These are phyloP conservation scores for Mangifera indica DNA, from an alignment of 345 rosid genomes.

Conservation along the genomic window DNA sequence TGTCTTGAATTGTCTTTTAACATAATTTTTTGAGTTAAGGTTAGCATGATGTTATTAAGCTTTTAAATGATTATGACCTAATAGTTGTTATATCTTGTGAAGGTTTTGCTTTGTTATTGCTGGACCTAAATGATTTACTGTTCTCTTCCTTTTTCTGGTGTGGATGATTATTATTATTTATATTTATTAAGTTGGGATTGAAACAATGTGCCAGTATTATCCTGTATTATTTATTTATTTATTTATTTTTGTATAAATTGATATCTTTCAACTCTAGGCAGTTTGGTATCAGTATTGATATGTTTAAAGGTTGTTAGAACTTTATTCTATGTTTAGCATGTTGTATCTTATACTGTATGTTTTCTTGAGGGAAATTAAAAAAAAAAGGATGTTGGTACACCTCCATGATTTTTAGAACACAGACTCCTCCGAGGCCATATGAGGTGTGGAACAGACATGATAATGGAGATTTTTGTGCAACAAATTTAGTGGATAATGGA, in stretches of 20 bases:
- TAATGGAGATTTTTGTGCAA: neutral
- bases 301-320: no score
- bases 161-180: no score
- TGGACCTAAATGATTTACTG: neutral
- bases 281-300: no score
- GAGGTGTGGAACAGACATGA: neutral
- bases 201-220: no score
- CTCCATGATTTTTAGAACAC: neutral
- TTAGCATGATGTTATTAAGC: neutral
- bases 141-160: no score
- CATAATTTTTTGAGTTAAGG: neutral
- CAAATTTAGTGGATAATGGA: neutral
- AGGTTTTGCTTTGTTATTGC: neutral
- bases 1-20: slow-evolving; percentile 10
- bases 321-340: no score
- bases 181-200: no score
- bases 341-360: no score
- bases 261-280: no score
- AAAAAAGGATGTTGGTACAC: neutral
- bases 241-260: no score
- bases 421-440: neutral
- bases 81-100: slow-evolving; percentile 7
- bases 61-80: neutral
- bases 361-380: no score
- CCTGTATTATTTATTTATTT: no score